Evolutionary conservation across 2,329 filamentous ascomycete species (phyloP).

Genomic region (Talaromyces sp.): DNA sequence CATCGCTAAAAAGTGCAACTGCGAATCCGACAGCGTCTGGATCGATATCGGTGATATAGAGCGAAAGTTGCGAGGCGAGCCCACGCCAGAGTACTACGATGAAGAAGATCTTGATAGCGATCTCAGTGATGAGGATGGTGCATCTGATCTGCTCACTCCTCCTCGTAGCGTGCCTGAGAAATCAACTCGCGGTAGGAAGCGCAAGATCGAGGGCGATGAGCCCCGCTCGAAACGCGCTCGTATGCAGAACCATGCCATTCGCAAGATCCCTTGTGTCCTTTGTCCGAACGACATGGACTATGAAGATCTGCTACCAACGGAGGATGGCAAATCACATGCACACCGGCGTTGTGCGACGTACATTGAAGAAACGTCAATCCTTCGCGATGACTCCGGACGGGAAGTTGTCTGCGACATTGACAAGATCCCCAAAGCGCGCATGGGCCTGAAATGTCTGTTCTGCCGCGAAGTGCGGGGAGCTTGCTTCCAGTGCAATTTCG

Average conservation of each 20-base stretch:
- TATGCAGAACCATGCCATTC: constrained; percentile 66
- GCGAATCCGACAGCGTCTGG: constrained; percentile 96
- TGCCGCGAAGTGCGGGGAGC: constrained; percentile 93
- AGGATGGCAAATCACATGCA: constrained; percentile 74
- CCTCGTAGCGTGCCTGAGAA: constrained; percentile 65
- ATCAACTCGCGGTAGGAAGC: constrained; percentile 59
- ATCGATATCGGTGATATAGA: constrained; percentile 96
- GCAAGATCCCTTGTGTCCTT: constrained; percentile 78
- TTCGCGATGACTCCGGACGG: constrained; percentile 61
- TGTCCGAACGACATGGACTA: constrained; percentile 87
- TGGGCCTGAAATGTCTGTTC: constrained; percentile 90
- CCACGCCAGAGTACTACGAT: constrained; percentile 49
- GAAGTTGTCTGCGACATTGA: constrained; percentile 74
- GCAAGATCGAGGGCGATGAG: constrained; percentile 57
- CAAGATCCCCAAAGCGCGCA: constrained; percentile 78
- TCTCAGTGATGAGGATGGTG: constrained; percentile 58
- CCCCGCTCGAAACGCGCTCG: constrained; percentile 73
- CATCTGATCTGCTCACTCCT: constrained; percentile 71
- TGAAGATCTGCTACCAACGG: constrained; percentile 78
- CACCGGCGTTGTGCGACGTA: constrained; percentile 88
- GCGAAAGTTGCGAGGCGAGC: constrained; percentile 83
- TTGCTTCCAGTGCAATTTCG: constrained; percentile 93
- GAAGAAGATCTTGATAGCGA: constrained; percentile 58
- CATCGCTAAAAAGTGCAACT: constrained; percentile 95
- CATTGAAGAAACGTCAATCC: constrained; percentile 86